phyloP scores from a whole-genome alignment of 1,284 basidiomycete genomes.

The Waitea zeae region DNA sequence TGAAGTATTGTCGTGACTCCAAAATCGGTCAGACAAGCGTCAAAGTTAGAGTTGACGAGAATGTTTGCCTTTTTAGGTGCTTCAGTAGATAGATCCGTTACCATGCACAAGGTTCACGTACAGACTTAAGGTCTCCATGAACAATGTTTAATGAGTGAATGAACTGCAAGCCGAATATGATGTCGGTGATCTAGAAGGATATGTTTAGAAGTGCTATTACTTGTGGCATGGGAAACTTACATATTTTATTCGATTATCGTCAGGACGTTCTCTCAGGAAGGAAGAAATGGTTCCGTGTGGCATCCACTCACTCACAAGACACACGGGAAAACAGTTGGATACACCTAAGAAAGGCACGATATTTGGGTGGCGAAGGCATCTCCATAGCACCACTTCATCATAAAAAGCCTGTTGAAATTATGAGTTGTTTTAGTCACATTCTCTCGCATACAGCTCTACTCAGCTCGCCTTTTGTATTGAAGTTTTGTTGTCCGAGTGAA shows the following conservation, averaged over 20 bases:
- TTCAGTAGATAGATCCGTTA: background rate
- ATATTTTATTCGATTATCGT: background rate
- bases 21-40: background rate
- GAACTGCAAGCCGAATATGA: background rate
- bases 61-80: background rate
- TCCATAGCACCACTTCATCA: background rate
- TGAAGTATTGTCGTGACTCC: background rate
- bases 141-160: background rate
- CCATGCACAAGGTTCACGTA: background rate
- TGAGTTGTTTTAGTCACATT: background rate
- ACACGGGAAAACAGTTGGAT: background rate
- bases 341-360: background rate
- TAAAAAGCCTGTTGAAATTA: background rate
- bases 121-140: background rate
- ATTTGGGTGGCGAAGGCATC: background rate
- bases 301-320: background rate
- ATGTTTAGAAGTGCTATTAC: background rate
- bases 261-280: background rate
- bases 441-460: no score
- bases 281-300: background rate
- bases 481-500: background rate
- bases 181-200: background rate
- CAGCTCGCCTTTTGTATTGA: background rate
- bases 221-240: background rate
- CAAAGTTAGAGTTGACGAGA: background rate